phyloP scores from a whole-genome alignment of 306 rosid genomes.

The Pueraria montana region DNA sequence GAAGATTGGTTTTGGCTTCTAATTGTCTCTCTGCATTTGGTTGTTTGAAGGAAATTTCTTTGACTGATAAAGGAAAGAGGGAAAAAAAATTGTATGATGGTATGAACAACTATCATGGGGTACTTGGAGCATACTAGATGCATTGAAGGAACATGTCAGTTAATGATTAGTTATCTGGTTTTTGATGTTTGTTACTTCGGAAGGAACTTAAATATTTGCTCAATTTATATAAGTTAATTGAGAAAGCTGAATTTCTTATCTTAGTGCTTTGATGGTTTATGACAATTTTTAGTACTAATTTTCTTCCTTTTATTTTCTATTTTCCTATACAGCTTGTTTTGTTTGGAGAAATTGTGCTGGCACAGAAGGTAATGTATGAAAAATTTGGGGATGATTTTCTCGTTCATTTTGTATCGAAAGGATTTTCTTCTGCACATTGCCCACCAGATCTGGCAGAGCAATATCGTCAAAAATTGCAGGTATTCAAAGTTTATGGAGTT shows the following conservation, averaged over 20 bases:
- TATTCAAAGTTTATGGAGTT: conserved; percentile 46
- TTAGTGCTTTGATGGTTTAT: conserved; percentile 27
- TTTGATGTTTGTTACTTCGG: background rate
- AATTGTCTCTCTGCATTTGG: background rate
- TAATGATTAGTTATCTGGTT: conserved; percentile 1
- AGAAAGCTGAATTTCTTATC: conserved; percentile 41
- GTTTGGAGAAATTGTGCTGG: conserved; percentile 96
- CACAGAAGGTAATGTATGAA: conserved; percentile 98
- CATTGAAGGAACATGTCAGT: background rate
- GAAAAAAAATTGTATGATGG: background rate
- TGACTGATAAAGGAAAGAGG: background rate
- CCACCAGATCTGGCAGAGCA: conserved; percentile 85
- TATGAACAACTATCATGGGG: background rate
- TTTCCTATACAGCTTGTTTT: conserved; percentile 69
- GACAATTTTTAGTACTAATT: conserved; percentile 5
- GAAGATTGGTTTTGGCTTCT: background rate
- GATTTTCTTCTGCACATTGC: conserved; percentile 81
- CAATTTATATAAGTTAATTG: background rate
- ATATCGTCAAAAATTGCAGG: conserved; percentile 92
- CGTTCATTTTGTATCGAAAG: conserved; percentile 54
- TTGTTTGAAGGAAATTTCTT: conserved; percentile 10
- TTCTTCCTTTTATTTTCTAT: background rate
- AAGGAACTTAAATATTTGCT: background rate
- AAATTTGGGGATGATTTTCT: conserved; percentile 88
- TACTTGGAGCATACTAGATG: background rate